A percentile compares a stretch with the other conserved stretches of the same genome.
phyloP scores from a whole-genome alignment of 306 rosid genomes.

The Vigna trinervia region DNA sequence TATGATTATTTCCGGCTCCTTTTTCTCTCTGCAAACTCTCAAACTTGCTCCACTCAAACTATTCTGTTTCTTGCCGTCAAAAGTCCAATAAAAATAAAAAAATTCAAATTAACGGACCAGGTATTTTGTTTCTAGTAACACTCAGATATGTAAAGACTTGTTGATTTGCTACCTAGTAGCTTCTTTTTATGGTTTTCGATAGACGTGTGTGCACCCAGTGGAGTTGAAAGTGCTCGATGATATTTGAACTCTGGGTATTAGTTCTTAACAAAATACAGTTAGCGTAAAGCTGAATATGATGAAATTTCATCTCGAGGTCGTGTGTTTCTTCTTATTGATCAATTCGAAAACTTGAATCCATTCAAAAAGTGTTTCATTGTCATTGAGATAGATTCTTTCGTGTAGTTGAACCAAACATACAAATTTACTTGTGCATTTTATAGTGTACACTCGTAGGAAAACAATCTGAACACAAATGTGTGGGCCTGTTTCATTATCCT shows the following conservation, averaged over 20 bases:
- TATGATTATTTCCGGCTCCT: slow-evolving; percentile 1
- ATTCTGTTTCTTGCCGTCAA: neutral
- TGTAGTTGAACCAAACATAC: neutral
- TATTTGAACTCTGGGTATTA: neutral
- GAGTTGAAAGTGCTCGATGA: neutral
- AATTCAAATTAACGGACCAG: neutral
- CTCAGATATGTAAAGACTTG: neutral
- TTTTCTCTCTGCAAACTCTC: neutral
- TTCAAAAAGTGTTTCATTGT: too few relatives aligned
- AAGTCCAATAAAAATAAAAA: slow-evolving; percentile 1
- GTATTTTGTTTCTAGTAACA: neutral
- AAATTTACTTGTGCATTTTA: neutral
- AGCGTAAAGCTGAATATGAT: neutral
- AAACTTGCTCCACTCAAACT: neutral
- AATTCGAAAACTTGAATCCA: neutral
- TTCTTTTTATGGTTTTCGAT: neutral
- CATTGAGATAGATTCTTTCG: neutral
- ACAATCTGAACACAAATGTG: neutral
- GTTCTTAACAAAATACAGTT: neutral
- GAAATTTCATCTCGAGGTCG: neutral
- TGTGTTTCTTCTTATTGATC: neutral
- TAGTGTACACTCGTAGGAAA: neutral
- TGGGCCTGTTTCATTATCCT: neutral
- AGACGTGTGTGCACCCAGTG: neutral
- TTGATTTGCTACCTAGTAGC: neutral